A percentile compares a stretch with the other conserved stretches of the same genome.
phyloP scores from a whole-genome alignment of 2,329 filamentous ascomycete species.

The Cladosporium sphaerospermum region DNA sequence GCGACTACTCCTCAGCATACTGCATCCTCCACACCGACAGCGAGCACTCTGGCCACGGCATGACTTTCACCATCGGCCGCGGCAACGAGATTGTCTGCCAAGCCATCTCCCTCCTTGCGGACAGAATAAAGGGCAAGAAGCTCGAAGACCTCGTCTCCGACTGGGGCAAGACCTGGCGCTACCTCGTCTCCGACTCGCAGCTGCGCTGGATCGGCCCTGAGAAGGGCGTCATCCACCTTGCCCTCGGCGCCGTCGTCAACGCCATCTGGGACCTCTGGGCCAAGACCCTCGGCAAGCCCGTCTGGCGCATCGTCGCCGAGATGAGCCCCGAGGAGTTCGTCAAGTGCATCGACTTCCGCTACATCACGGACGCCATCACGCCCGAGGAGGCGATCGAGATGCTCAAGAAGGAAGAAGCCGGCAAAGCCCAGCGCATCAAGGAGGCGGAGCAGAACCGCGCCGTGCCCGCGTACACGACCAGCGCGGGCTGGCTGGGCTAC shows the following conservation, averaged over 20 bases:
- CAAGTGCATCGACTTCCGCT: constrained; percentile 83
- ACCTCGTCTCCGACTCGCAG: constrained; percentile 86
- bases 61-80: constrained; percentile 82
- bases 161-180: constrained; percentile 84
- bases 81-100: constrained; percentile 89
- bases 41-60: constrained; percentile 65
- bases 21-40: constrained; percentile 83
- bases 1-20: constrained; percentile 91
- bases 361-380: constrained; percentile 89
- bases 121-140: constrained; percentile 67
- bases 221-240: constrained; percentile 90
- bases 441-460: constrained; percentile 69
- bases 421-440: constrained; percentile 64
- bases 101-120: constrained; percentile 71
- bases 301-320: constrained; percentile 84
- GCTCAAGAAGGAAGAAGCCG: constrained; percentile 57
- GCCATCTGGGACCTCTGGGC: constrained; percentile 96
- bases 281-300: constrained; percentile 76
- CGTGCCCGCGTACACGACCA: constrained; percentile 86
- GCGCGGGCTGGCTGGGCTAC: constrained; percentile 88
- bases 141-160: constrained; percentile 70
- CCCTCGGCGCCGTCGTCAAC: constrained; percentile 81
- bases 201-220: constrained; percentile 91
- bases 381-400: constrained; percentile 73
- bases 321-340: constrained; percentile 87